These are phyloP conservation scores for Elongisporangium undulatum DNA, from an alignment of 352 stramenopile species.

Conservation along the genomic window DNA sequence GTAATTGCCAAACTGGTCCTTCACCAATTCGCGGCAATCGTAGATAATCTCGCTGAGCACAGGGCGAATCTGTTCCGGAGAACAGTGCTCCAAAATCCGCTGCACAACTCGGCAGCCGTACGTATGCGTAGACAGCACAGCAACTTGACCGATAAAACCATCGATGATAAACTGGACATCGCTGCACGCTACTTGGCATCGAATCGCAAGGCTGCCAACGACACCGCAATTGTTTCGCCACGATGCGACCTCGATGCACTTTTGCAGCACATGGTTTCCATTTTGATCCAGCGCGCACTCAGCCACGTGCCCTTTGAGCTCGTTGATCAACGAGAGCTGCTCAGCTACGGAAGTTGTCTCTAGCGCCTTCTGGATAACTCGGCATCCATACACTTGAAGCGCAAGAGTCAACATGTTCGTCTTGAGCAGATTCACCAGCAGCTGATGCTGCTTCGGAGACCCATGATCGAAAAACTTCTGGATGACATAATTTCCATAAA, in stretches of 20 bases:
- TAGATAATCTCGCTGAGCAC: slow-evolving; percentile 94
- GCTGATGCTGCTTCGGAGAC: slow-evolving; percentile 79
- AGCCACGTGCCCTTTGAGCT: slow-evolving; percentile 79
- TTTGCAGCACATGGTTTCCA: slow-evolving; percentile 99
- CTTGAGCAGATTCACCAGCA: slow-evolving; percentile 85
- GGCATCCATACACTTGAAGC: slow-evolving; percentile 95
- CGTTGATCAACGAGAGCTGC: slow-evolving; percentile 69
- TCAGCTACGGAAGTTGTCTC: slow-evolving; percentile 71
- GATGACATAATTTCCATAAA: slow-evolving; percentile 99
- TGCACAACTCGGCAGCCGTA: slow-evolving; percentile 99
- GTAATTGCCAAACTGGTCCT: slow-evolving; percentile 99
- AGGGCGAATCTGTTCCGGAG: slow-evolving; percentile 86
- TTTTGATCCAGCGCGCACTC: slow-evolving; percentile 97
- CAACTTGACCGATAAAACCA: slow-evolving; percentile 91
- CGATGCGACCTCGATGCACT: slow-evolving; percentile 93
- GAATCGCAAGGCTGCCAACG: neutral
- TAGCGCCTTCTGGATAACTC: slow-evolving; percentile 95
- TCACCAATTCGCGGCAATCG: slow-evolving; percentile 82
- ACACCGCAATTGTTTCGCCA: slow-evolving; percentile 25
- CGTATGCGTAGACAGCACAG: slow-evolving; percentile 92
- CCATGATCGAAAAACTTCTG: slow-evolving; percentile 98
- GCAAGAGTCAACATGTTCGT: slow-evolving; percentile 94
- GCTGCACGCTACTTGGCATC: slow-evolving; percentile 50
- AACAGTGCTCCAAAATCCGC: slow-evolving; percentile 95
- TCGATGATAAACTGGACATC: slow-evolving; percentile 98